phyloP scores from a whole-genome alignment of 306 rosid genomes.

The Lathyrus tuberosus region DNA sequence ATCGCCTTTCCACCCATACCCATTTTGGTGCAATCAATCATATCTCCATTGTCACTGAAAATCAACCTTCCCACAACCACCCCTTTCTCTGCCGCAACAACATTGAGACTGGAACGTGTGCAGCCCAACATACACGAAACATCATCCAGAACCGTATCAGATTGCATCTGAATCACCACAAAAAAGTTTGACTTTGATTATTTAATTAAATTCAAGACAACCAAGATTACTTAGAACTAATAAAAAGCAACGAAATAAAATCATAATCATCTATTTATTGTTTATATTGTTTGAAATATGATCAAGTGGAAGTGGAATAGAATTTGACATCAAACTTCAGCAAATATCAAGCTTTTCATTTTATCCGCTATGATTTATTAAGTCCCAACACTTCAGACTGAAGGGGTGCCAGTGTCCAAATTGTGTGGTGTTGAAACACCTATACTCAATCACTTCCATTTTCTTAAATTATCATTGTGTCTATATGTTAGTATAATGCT shows the following conservation, averaged over 20 bases:
- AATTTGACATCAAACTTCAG: too few species aligned
- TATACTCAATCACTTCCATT: too few species aligned
- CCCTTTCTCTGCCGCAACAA: slow-evolving; percentile 85
- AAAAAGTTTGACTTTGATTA: background rate
- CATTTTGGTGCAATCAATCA: slow-evolving; percentile 96
- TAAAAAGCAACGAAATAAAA: background rate
- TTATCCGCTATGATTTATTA: too few species aligned
- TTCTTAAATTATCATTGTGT: too few species aligned
- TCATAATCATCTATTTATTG: background rate
- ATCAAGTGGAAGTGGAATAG: too few species aligned
- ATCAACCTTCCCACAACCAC: slow-evolving; percentile 88
- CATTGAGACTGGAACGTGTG: slow-evolving; percentile 85
- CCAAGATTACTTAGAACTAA: background rate
- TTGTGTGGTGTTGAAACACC: too few species aligned
- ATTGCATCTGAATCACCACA: slow-evolving; percentile 48
- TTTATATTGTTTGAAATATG: too few species aligned
- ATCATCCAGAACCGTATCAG: slow-evolving; percentile 84
- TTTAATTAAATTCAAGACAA: background rate
- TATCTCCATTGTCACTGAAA: slow-evolving; percentile 91
- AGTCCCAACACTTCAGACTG: too few species aligned
- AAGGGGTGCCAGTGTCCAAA: too few species aligned
- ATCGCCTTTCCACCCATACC: slow-evolving; percentile 96
- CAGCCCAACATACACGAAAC: slow-evolving; percentile 88
- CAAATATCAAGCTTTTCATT: too few species aligned
- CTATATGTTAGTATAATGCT: too few species aligned